phyloP scores from a whole-genome alignment of 768 basidiomycete species.

The Amanita pallidorosea region DNA sequence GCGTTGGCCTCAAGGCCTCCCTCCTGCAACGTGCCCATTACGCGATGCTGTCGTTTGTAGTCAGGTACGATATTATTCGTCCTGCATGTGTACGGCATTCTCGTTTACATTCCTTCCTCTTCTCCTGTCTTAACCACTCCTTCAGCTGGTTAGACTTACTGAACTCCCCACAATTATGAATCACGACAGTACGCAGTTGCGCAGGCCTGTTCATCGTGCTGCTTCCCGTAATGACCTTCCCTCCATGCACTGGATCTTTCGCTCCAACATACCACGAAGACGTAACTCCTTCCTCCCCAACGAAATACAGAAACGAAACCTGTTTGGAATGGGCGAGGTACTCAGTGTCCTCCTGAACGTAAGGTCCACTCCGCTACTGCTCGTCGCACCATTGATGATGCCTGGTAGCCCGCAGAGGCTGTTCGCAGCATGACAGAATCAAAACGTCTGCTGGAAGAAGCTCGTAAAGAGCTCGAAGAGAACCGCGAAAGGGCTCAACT shows the following conservation, averaged over 20 bases:
- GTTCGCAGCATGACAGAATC: constrained; percentile 75
- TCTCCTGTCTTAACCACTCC: neutral
- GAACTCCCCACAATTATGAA: constrained; percentile 10
- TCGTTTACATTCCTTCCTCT: neutral
- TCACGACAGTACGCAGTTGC: constrained; percentile 15
- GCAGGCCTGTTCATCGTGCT: constrained; percentile 14
- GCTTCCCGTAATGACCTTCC: constrained; percentile 15
- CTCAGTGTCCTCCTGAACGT: constrained; percentile 68
- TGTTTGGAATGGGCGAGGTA: constrained; percentile 77
- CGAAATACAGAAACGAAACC: constrained; percentile 55
- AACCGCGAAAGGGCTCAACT: constrained; percentile 54
- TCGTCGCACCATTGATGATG: constrained; percentile 1
- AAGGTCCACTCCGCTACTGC: constrained; percentile 15
- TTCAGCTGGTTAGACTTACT: neutral
- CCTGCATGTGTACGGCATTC: neutral
- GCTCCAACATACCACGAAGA: constrained; percentile 60
- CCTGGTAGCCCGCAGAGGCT: constrained; percentile 58
- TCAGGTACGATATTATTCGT: neutral
- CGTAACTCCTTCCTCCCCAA: constrained; percentile 48
- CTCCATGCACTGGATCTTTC: constrained; percentile 65
- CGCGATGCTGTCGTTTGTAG: neutral
- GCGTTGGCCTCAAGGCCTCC: neutral
- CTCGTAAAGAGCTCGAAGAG: constrained; percentile 64
- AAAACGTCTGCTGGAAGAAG: constrained; percentile 64
- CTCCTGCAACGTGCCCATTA: neutral